phyloP scores from a whole-genome alignment of 2,329 filamentous ascomycete species.

The Tolypocladium album region DNA sequence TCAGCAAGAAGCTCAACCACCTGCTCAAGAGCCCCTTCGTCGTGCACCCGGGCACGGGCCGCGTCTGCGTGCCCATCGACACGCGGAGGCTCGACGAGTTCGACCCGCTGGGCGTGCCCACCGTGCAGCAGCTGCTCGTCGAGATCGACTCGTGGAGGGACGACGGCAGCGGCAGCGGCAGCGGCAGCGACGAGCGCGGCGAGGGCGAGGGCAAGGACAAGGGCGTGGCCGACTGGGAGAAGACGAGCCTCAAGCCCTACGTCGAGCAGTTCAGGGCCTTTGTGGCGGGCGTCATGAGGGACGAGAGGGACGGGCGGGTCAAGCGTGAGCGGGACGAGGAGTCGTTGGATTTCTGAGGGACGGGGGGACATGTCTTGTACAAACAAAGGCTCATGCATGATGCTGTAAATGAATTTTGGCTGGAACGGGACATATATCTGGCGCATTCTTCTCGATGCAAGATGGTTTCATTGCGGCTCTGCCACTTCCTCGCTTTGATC shows the following conservation, averaged over 20 bases:
- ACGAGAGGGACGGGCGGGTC: slow-evolving; percentile 47
- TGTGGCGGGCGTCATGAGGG: slow-evolving; percentile 67
- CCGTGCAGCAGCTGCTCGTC: slow-evolving; percentile 65
- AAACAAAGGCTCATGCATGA: background rate
- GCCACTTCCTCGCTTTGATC: background rate
- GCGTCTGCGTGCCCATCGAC: slow-evolving; percentile 94
- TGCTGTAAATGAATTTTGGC: background rate
- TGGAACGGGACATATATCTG: background rate
- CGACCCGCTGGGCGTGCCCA: slow-evolving; percentile 81
- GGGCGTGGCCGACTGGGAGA: slow-evolving; percentile 76
- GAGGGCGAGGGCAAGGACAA: slow-evolving; percentile 22
- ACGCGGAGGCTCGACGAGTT: slow-evolving; percentile 63
- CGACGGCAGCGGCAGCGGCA: slow-evolving; percentile 28
- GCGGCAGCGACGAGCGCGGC: slow-evolving; percentile 24
- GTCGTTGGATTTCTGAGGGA: slow-evolving; percentile 40
- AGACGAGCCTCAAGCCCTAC: slow-evolving; percentile 89
- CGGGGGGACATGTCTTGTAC: background rate
- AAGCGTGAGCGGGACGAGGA: slow-evolving; percentile 46
- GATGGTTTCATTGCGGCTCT: background rate
- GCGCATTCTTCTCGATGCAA: background rate
- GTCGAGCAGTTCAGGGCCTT: slow-evolving; percentile 82
- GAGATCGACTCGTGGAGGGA: slow-evolving; percentile 79
- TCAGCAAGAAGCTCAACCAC: slow-evolving; percentile 96
- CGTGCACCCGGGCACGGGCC: slow-evolving; percentile 85
- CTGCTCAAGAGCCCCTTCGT: slow-evolving; percentile 96